A percentile compares a stretch with the other conserved stretches of the same genome.
These are phyloP conservation scores for Cercospora brassicicola DNA, from an alignment of 2,329 filamentous ascomycete genomes.

Conservation along the genomic window DNA sequence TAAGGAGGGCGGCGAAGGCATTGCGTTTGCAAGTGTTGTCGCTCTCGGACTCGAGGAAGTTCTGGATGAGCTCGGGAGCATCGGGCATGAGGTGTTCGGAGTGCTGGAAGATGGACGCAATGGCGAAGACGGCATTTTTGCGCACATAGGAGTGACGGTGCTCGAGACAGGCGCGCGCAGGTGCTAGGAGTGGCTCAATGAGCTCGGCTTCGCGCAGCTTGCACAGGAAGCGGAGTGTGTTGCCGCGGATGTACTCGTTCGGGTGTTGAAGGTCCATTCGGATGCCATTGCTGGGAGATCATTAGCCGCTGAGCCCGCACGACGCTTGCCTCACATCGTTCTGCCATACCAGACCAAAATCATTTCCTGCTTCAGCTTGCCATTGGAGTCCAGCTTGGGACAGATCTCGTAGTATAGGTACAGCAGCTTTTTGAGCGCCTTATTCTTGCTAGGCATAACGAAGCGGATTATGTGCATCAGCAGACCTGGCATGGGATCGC, in stretches of 20 bases:
- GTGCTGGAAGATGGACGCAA: constrained; percentile 88
- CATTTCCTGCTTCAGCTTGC: constrained; percentile 99
- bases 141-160: constrained; percentile 96
- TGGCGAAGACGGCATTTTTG: constrained; percentile 95
- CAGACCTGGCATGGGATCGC: constrained; percentile 89
- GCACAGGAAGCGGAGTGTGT: constrained; percentile 95
- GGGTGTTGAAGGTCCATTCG: constrained; percentile 95
- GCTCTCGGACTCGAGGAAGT: constrained; percentile 85
- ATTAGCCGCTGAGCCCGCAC: constrained; percentile 9
- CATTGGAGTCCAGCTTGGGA: constrained; percentile 85
- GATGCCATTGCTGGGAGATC: constrained; percentile 77
- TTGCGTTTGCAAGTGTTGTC: constrained; percentile 98
- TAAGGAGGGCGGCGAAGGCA: constrained; percentile 86
- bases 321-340: neutral
- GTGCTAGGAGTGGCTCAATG: constrained; percentile 91
- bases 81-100: constrained; percentile 91
- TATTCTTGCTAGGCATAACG: constrained; percentile 98
- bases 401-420: constrained; percentile 99
- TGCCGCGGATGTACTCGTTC: constrained; percentile 97
- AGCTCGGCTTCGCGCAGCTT: constrained; percentile 95
- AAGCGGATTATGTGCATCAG: constrained; percentile 99
- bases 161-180: constrained; percentile 86
- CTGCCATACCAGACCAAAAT: constrained; percentile 85
- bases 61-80: constrained; percentile 84
- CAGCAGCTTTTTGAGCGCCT: constrained; percentile 92